Base-by-base conservation (phyloP, 2,329 filamentous ascomycete species). In the Aplosporella prunicola region DNA sequence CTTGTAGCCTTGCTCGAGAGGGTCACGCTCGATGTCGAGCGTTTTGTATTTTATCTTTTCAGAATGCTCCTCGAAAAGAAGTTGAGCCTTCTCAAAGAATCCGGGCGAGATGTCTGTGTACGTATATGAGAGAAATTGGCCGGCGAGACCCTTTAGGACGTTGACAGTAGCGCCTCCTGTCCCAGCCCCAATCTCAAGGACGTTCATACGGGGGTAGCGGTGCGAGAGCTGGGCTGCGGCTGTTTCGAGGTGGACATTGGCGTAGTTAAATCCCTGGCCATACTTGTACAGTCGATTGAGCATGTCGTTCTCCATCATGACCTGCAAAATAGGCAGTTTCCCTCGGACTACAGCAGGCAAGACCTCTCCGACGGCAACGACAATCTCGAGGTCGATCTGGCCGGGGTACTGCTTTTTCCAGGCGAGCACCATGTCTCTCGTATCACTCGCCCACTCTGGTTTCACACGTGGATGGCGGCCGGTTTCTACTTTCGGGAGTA, bases 61-160 rank as follows among this genome's bases (percentile, higher is more conserved):
- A 5, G 6, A 13, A 11, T 16, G n/a, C 3, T 20, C 31, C 3
- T 13, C 2, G 15, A 45, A 47, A 5, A 22, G 16, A 3, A 38
- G 9, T 5, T 40, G 15, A 0, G 46, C 45, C 8, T 31, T 9
- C 5, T 37, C 6, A 3, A 51, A 26, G 14, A 44, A 45, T 4
- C 24, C 35, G 5, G 13, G 7, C 8, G 47, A 43, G 5, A 44
- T 15, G 27, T 51, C 49, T 1, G 47, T 51, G 13, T 50, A 45
- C 3, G 39, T 40, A 29, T 50, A 53, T 1, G 39, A 16, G 5
- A 8, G n/a, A 25, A 43, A 50, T 5, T n/a, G 9, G 2, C 8
- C 9, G 6, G 26, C 24, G 7, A 42, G 7, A 18, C 29, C 20
- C 32, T 27, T 1, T 23, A 47, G 10, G 9, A 36, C 20, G 3